Conservation (phyloP, 371 early-diverging fungal genomes). For the Lichtheimia ornata region DNA sequence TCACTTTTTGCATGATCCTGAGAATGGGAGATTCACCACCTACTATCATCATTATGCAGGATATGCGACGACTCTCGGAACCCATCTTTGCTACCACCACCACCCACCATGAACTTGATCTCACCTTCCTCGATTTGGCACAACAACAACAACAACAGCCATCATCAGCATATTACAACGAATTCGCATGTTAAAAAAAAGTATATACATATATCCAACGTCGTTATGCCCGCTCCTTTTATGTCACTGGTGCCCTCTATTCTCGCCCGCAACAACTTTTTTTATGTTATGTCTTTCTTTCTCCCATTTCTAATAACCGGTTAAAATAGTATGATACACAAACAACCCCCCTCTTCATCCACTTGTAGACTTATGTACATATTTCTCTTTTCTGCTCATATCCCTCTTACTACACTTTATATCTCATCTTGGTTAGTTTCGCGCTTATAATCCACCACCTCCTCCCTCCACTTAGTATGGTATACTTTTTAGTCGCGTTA, state of each 20-base stretch:
- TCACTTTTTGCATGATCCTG: neutral
- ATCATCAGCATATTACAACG: neutral
- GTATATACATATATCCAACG: neutral
- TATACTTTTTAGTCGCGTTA: too few relatives aligned
- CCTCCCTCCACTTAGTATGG: too few relatives aligned
- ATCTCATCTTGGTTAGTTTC: too few relatives aligned
- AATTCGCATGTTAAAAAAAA: slow-evolving; percentile 1
- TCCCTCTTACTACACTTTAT: too few relatives aligned
- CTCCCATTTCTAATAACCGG: neutral
- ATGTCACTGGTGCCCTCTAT: neutral
- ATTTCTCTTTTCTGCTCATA: neutral
- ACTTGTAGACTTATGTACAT: neutral
- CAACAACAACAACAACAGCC: neutral
- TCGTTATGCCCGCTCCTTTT: slow-evolving; percentile 1
- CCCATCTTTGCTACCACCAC: slow-evolving; percentile 6
- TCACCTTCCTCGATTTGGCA: neutral
- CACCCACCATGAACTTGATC: slow-evolving; percentile 1
- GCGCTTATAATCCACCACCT: too few relatives aligned
- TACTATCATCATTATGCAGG: neutral
- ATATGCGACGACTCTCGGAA: slow-evolving; percentile 7
- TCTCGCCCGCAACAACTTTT: neutral
- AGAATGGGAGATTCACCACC: neutral
- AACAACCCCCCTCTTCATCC: neutral
- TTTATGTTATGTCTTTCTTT: slow-evolving; percentile 1
- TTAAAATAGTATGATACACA: too few relatives aligned